Evolutionary conservation across 257 asterid species (phyloP), one percentile per base, ranked within the genome.

Genomic region (Nicotiana attenuata): DNA sequence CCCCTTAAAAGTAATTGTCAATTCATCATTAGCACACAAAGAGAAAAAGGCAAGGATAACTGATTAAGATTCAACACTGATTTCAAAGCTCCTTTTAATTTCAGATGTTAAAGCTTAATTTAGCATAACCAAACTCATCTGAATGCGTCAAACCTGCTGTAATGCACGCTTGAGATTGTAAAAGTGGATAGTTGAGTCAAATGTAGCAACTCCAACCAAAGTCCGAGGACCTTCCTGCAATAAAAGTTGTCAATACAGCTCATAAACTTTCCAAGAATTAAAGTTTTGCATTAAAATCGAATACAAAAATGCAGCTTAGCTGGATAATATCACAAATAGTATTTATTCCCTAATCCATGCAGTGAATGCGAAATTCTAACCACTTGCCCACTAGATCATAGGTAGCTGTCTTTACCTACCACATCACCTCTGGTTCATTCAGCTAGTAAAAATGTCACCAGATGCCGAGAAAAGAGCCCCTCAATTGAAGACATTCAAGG

Each of bases 171-270:
- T 96, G 67, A 96, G 88, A 94, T 94, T 90, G 94, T 96, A 96
- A 84, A 96, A 96, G 90, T 96, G 99, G 86, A 96, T 90, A 81
- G 97, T 94, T 45, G 97, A 91, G 83, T 96, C 99, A 90, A 90
- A 96, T 57, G 99, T 96, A 86, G 98, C 98, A 89, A 96, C 86
- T 63, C 99, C 99, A 84, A 93, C 97, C 93, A 91, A 86, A 52
- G 98, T 94, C 82, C 96, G 92, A 75, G 97, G 97, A 85, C 97
- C 97, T 83, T 93, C 98, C 99, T 96, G 94, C 91, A 93, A 84
- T 81, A 79, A 75, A 85, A 83, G 64, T 41, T 41, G 71, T 50
- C 53, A 41, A 9, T 26, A 80, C 50, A 20, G 50, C 26, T 28
- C 77, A 63, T 64, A 10, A 45, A 64, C n/a, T 80, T 31, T 45